Base-by-base conservation (phyloP, 148 eudicot species). In the Arctostaphylos glauca region DNA sequence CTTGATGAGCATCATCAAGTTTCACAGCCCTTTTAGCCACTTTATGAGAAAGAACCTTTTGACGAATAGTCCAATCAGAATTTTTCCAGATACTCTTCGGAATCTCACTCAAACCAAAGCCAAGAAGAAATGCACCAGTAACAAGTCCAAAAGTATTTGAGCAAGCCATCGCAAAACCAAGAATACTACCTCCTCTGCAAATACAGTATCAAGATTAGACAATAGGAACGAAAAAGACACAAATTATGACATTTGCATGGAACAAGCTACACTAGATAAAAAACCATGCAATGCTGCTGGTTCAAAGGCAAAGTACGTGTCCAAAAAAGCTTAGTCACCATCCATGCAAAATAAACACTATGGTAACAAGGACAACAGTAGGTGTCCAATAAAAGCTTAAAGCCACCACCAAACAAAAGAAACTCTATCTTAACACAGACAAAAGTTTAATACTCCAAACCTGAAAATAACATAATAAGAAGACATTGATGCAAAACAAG, bases 161-260 rank as follows among this genome's bases (percentile, higher is more conserved):
- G 89, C 98, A 95, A 71, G 95, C 98, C 98, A 95, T 95, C 5
- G 98, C 98, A 86, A 92, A 94, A 86, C 95, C 98, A 76, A 92
- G 87, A 81, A 92, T 88, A 84, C 91, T 84, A 19, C 92, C 93
- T 64, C 86, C 83, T 96, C 98, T 95, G 89, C 84, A 82, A 23
- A 84, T 49, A 14, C 15, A 49, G 52, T 16, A 59, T 44, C 23
- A 64, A 59, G 23, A 68, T 73, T 44, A 53, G 60, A 25, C 70
- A 72, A 44, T 23, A 16, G 52, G 13, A 31, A 21, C 67, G 38
- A 67, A 78, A 47, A 49, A 64, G 9, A 14, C 68, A 58, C 47
- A 73, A 25, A 76, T 9, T 19, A 64, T 25, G 48, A 72, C n/a
- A n/a, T n/a, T n/a, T n/a, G n/a, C 72, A 78, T 31, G 54, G 58